These are phyloP conservation scores for Alternaria sp. DNA, from an alignment of 2,329 filamentous ascomycete genomes.

Conservation along the genomic window DNA sequence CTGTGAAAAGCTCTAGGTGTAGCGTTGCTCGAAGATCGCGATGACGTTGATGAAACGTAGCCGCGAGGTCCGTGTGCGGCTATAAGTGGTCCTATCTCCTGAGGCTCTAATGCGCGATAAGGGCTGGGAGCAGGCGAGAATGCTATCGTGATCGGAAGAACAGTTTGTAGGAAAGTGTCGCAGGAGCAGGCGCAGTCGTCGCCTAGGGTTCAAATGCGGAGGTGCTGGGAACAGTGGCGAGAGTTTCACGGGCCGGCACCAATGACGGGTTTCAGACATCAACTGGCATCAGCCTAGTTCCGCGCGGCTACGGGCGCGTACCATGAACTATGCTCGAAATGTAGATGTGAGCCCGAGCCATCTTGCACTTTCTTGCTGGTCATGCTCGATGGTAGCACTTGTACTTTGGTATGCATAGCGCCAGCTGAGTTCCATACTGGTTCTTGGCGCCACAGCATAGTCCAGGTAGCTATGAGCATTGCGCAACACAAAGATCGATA, in stretches of 20 bases:
- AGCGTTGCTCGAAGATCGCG: constrained; percentile 29
- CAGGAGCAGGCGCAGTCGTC: constrained; percentile 6
- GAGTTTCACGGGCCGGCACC: constrained; percentile 22
- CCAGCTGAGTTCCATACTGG: neutral
- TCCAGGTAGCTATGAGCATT: neutral
- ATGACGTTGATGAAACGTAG: constrained; percentile 43
- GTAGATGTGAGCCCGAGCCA: neutral
- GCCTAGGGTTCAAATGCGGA: constrained; percentile 22
- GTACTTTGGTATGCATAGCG: neutral
- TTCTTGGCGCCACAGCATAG: constrained; percentile 1
- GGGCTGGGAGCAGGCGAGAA: constrained; percentile 5
- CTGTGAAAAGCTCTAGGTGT: constrained; percentile 25
- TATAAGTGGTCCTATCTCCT: constrained; percentile 19
- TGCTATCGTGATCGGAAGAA: constrained; percentile 11
- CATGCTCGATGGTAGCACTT: neutral
- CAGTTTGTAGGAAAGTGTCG: constrained; percentile 23
- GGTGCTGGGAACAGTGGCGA: constrained; percentile 25
- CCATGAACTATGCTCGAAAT: neutral
- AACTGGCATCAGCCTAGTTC: constrained; percentile 14
- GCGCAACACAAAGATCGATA: neutral
- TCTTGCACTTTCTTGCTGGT: neutral
- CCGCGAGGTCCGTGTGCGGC: constrained; percentile 27
- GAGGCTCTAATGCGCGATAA: constrained; percentile 7
- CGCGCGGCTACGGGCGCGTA: constrained; percentile 3
- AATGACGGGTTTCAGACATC: constrained; percentile 27